phyloP scores from a whole-genome alignment of 2,329 filamentous ascomycete species.

The Blumeriella jaapii region DNA sequence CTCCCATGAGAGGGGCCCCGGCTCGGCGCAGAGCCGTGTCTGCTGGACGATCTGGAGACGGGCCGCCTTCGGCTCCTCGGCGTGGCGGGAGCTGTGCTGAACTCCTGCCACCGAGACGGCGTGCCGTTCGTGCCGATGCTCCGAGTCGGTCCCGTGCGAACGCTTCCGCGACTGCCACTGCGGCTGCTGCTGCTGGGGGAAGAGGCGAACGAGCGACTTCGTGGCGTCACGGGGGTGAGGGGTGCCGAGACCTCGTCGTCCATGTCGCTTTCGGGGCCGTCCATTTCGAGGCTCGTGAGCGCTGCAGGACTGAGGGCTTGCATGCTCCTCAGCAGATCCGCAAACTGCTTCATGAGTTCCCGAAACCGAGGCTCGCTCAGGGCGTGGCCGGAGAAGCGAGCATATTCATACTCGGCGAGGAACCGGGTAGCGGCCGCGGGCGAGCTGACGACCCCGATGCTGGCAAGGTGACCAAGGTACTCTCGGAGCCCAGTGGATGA shows the following conservation, averaged over 20 bases:
- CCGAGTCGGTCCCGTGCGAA: constrained; percentile 21
- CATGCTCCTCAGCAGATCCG: constrained; percentile 70
- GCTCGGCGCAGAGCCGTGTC: constrained; percentile 20
- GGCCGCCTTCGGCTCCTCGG: constrained; percentile 16
- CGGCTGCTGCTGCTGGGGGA: constrained; percentile 14
- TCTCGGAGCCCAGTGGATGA: constrained; percentile 63
- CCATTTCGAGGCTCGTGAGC: constrained; percentile 17
- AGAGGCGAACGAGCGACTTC: constrained; percentile 22
- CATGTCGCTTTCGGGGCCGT: constrained; percentile 20
- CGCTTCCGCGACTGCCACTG: constrained; percentile 23
- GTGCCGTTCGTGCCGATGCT: constrained; percentile 9
- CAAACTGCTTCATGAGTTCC: constrained; percentile 72
- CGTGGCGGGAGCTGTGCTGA: constrained; percentile 20
- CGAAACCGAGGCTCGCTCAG: constrained; percentile 63
- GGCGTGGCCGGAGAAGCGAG: constrained; percentile 65
- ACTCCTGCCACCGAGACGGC: constrained; percentile 11
- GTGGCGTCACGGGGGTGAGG: constrained; percentile 16
- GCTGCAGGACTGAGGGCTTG: constrained; percentile 30
- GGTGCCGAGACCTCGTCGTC: constrained; percentile 21
- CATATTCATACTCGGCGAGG: constrained; percentile 66
- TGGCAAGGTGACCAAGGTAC: constrained; percentile 62
- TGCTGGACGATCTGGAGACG: constrained; percentile 15
- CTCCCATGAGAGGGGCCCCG: constrained; percentile 17
- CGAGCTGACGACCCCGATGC: constrained; percentile 51
- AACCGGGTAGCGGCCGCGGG: constrained; percentile 47